A percentile compares a stretch with the other conserved stretches of the same genome.
phyloP scores from a whole-genome alignment of 495 filamentous ascomycete genomes.

The Extremus antarcticus region DNA sequence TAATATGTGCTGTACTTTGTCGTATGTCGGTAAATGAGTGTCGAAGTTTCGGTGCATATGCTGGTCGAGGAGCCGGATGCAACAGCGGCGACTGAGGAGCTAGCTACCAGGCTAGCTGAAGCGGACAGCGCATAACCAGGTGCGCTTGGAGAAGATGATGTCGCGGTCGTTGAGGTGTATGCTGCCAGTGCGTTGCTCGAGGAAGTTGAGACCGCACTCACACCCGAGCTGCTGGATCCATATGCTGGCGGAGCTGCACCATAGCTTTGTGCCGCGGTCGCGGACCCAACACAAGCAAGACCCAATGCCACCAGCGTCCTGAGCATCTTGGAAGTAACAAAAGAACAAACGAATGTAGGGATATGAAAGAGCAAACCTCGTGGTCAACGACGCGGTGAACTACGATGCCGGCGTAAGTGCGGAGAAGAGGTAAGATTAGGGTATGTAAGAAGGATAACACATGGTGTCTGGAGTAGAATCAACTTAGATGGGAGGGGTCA shows the following conservation, averaged over 20 bases:
- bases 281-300: not conserved
- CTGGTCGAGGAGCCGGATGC: not conserved
- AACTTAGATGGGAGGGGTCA: no score
- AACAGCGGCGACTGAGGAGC: not conserved
- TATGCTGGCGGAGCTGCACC: not conserved
- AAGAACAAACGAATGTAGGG: not conserved
- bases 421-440: no score
- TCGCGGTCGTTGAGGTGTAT: not conserved
- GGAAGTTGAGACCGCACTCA: no score
- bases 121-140: not conserved
- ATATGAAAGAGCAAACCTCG: no score
- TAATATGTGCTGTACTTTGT: no score
- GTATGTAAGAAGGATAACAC: no score
- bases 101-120: not conserved
- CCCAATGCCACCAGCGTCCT: not conserved
- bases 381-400: no score
- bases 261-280: not conserved
- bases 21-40: no score
- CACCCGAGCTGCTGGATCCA: not conserved
- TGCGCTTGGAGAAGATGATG: not conserved
- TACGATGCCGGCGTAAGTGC: no score
- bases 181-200: no score
- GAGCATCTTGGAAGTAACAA: not conserved
- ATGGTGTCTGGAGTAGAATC: no score
- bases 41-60: not conserved